These are phyloP conservation scores for Macrotyloma uniflorum DNA, from an alignment of 306 rosid genomes.

Conservation along the genomic window DNA sequence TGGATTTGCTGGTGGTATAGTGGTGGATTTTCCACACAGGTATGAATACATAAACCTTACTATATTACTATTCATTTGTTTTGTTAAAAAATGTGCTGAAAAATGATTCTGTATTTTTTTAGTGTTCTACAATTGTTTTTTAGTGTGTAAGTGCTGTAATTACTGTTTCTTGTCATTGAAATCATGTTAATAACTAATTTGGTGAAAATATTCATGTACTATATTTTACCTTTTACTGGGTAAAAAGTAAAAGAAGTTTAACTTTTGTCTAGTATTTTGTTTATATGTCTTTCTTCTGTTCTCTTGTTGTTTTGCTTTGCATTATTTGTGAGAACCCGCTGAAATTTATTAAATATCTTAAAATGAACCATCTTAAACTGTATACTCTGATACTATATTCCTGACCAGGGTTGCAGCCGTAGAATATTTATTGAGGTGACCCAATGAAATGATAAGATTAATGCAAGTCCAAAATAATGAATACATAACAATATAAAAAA, in stretches of 20 bases:
- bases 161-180: neutral
- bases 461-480: neutral
- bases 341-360: constrained; percentile 16
- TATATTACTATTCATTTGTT: constrained; percentile 9
- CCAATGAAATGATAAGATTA: neutral
- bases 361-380: neutral
- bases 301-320: neutral
- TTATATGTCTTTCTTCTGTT: constrained; percentile 24
- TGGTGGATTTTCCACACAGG: constrained; percentile 97
- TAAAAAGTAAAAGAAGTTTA: neutral
- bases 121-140: constrained; percentile 16
- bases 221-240: neutral
- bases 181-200: neutral
- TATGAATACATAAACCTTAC: constrained; percentile 24
- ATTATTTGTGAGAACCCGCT: neutral
- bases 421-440: neutral
- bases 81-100: constrained; percentile 1
- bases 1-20: constrained; percentile 93
- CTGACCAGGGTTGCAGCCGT: neutral
- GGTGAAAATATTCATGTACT: neutral
- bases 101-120: neutral
- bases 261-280: neutral
- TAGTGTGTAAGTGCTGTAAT: constrained; percentile 1
- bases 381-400: neutral
- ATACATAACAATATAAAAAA: neutral